A percentile compares a stretch with the other conserved stretches of the same genome.
Conservation (phyloP, 2,329 filamentous ascomycete species). For the Aspergillus arachidicola region DNA sequence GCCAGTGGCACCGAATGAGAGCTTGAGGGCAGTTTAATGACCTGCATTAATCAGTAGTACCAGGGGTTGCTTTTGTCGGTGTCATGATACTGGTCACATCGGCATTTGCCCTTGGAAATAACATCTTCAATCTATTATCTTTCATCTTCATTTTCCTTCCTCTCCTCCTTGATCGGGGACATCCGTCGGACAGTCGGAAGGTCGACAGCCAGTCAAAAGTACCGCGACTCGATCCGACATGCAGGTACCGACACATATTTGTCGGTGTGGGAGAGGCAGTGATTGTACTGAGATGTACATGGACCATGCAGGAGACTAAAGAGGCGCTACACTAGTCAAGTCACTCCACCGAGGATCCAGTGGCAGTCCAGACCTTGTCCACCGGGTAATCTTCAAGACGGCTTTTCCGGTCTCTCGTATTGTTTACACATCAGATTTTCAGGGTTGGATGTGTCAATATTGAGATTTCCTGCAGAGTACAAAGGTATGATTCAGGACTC, state of each 20-base stretch:
- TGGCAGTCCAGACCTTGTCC: not conserved
- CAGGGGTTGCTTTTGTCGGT: no score
- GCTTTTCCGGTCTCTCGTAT: not conserved
- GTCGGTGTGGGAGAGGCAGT: not conserved
- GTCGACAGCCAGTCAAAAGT: not conserved
- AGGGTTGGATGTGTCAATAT: not conserved
- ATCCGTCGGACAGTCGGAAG: not conserved
- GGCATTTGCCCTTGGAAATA: no score
- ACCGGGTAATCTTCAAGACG: no score
- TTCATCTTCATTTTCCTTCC: no score
- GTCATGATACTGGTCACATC: not conserved
- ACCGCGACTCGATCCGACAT: not conserved
- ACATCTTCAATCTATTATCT: no score
- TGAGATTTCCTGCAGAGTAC: not conserved
- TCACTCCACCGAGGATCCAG: not conserved
- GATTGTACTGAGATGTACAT: not conserved
- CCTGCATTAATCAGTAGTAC: not conserved
- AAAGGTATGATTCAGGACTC: not conserved
- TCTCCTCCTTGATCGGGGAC: not conserved
- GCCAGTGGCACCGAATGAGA: not conserved
- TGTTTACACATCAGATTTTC: not conserved
- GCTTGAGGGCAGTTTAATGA: not conserved
- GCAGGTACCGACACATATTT: not conserved
- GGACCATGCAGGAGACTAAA: not conserved
- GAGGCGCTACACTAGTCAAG: not conserved